phyloP scores from a whole-genome alignment of 2,329 filamentous ascomycete species.

The Fusarium irregulare region DNA sequence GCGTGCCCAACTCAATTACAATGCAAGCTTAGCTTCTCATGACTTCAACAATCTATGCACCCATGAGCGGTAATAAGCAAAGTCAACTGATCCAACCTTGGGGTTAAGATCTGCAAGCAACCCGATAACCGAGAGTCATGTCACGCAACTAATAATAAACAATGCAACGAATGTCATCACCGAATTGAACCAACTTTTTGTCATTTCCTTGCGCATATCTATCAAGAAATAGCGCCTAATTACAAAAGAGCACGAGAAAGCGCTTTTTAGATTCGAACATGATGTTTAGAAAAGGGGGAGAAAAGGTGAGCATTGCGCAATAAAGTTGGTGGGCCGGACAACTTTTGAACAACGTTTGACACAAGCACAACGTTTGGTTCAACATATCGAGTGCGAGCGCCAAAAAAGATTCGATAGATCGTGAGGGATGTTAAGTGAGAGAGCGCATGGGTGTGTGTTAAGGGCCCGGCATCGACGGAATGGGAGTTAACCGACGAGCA shows the following conservation, averaged over 20 bases:
- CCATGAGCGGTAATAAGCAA: slow-evolving; percentile 25
- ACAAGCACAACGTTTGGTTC: slow-evolving; percentile 15
- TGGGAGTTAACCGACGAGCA: slow-evolving; percentile 29
- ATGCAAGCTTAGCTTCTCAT: slow-evolving; percentile 16
- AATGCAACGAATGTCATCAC: slow-evolving; percentile 10
- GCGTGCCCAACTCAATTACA: slow-evolving; percentile 35
- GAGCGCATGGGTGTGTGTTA: slow-evolving; percentile 3
- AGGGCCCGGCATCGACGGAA: slow-evolving; percentile 21
- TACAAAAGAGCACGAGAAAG: slow-evolving; percentile 45
- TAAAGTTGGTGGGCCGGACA: slow-evolving; percentile 22
- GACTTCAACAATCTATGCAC: slow-evolving; percentile 8
- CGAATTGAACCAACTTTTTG: slow-evolving; percentile 43
- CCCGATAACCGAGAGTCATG: slow-evolving; percentile 34
- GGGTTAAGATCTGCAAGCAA: slow-evolving; percentile 24
- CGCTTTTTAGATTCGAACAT: slow-evolving; percentile 45
- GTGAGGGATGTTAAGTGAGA: slow-evolving; percentile 9
- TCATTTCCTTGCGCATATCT: slow-evolving; percentile 39
- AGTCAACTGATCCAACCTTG: slow-evolving; percentile 1
- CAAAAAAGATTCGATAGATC: slow-evolving; percentile 11
- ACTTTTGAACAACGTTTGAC: slow-evolving; percentile 24
- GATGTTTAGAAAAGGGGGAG: slow-evolving; percentile 13
- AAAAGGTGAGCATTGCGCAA: slow-evolving; percentile 9
- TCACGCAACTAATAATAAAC: slow-evolving; percentile 15
- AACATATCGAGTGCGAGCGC: slow-evolving; percentile 20
- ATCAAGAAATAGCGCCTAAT: slow-evolving; percentile 42